Base-by-base conservation (phyloP, 2,329 filamentous ascomycete genomes). In the Cordyceps cicadae region DNA sequence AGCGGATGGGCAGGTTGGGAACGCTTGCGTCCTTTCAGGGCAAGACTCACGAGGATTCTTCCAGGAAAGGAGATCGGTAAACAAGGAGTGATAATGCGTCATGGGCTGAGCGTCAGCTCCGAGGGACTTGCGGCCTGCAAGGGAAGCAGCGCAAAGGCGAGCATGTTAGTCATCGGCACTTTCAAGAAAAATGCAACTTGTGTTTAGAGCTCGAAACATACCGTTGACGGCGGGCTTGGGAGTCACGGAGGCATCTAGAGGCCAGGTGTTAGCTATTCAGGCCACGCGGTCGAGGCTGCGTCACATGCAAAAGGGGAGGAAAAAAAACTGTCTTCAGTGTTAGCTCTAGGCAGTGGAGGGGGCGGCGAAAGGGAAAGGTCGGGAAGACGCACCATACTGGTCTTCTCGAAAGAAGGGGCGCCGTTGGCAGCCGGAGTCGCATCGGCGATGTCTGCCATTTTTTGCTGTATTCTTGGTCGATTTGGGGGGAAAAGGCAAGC, bases 11-110 rank as follows among this genome's bases (percentile, higher is more conserved):
- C 15, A 51, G 50, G 59, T 43, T 60, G 52, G 5, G 29, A 24
- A n/a, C 7, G 24, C 3, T 2, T 19, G 37, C 29, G 1, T 12
- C n/a, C 6, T 54, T 45, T 15, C 14, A 11, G n/a, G 32, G 17
- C 37, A 41, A 34, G 29, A 78, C 81, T 70, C 78, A 85, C 84
- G 81, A 70, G 84, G 84, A 71, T 87, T 85, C 70, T 86, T 80
- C 84, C 86, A 88, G 66, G 85, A 87, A 63, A 89, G 77, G 61
- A 89, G 79, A 71, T 87, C 84, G 55, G 81, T 82, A 74, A 89
- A 88, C 75, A 88, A 84, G 17, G 85, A 88, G 76, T 88, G 85
- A 72, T 88, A 89, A 73, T 87, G 84, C 62, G 84, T 87, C 69
- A 87, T 73, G 55, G 81, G 81, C 72, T 87, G 83, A 67, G 58